These are phyloP conservation scores for Stylosanthes scabra DNA, from an alignment of 331 rosid genomes.

Conservation along the genomic window DNA sequence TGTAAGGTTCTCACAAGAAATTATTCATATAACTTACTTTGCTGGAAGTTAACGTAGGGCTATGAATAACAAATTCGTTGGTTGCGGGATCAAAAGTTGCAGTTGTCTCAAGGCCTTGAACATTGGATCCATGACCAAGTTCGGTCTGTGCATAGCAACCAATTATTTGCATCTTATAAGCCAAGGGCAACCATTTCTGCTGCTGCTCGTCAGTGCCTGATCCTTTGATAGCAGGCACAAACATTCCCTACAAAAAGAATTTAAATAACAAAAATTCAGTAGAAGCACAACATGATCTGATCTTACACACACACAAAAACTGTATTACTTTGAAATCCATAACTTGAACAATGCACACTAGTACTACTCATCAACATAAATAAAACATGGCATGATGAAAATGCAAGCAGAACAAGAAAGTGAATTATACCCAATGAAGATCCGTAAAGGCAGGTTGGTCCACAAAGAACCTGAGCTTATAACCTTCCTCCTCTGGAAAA, in stretches of 20 bases:
- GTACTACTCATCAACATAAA: constrained; percentile 4
- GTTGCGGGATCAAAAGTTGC: constrained; percentile 91
- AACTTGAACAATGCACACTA: constrained; percentile 6
- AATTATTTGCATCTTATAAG: constrained; percentile 93
- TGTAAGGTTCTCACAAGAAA: constrained; percentile 3
- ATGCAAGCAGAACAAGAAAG: constrained; percentile 25
- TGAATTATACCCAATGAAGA: constrained; percentile 91
- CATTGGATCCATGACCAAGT: constrained; percentile 99
- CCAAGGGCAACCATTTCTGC: constrained; percentile 86
- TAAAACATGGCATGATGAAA: constrained; percentile 20
- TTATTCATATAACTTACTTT: constrained; percentile 65
- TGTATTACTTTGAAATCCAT: constrained; percentile 15
- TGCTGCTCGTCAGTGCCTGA: constrained; percentile 96
- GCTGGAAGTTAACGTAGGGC: constrained; percentile 96
- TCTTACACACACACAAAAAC: constrained; percentile 4
- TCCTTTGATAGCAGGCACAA: constrained; percentile 87
- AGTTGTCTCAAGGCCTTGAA: constrained; percentile 98
- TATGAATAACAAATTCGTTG: constrained; percentile 82
- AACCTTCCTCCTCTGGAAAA: constrained; percentile 81
- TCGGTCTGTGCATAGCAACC: constrained; percentile 99
- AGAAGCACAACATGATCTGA: constrained; percentile 14
- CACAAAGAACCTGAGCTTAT: constrained; percentile 65
- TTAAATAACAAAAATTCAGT: constrained; percentile 22
- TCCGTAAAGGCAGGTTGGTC: constrained; percentile 93
- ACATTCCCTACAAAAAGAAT: constrained; percentile 78